Base-by-base conservation (phyloP, 345 rosid genomes). In the Brassica nigra region DNA sequence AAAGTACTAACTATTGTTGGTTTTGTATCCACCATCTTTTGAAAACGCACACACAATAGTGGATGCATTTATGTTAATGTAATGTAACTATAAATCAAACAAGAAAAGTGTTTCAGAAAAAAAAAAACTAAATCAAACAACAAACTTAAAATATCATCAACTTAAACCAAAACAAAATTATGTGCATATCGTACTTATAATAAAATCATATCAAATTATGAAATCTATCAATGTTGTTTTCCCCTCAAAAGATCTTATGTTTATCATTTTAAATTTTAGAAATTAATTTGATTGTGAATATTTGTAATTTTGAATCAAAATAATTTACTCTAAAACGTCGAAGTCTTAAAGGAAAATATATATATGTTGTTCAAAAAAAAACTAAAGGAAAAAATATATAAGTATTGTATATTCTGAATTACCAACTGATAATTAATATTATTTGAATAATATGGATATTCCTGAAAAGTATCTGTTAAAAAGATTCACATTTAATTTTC, bases 1-100 rank as follows among this genome's bases (percentile, higher is more conserved):
- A 42, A 74, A 68, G 78, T 54, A 74, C 74, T 80, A 30, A 37
- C 44, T 52, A 75, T 28, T 52, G 79, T 69, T 75, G 79, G 79
- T 75, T 69, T 34, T 28, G 20, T 62, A 68, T 75, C 49, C 23
- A 54, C 47, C 66, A 49, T 62, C 66, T 28, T 68, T 74, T 49
- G 72, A 23, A 44, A 66, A 73, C 70, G 74, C 82, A 73, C 37
- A 73, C 69, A 78, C 30, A 27, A 4, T 36, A 16, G 37, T 54
- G 18, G 57, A 8, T 55, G 33, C 68, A 42, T 66, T 72, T 57
- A 31, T 71, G 81, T 33, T 57, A 29, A 65, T 8, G 62, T 72
- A 65, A 66, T 37, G 18, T 18, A 18, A 18, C 18, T 18, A 18
- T 66, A 44, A 66, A 30, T 31, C 30, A 66, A 30, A 61, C 61